Conservation (phyloP, 2,329 filamentous ascomycete genomes). For the Ascochyta koolunga region DNA sequence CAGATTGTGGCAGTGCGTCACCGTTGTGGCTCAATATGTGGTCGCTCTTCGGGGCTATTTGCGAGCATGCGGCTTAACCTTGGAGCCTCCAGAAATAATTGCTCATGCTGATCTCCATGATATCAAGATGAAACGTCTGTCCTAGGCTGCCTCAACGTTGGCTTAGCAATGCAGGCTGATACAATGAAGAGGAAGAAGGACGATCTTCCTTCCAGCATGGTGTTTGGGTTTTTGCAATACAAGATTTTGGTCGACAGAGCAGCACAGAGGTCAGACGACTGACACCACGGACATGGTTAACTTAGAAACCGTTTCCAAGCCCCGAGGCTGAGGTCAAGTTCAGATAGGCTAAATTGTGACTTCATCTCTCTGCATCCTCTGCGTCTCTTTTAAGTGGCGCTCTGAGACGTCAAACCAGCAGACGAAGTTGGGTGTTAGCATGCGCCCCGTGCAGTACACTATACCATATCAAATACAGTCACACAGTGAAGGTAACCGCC, state of each 20-base stretch:
- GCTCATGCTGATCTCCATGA: background rate
- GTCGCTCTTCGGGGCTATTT: background rate
- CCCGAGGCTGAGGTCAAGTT: background rate
- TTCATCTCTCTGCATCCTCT: background rate
- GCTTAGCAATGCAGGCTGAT: too few relatives aligned
- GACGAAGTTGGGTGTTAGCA: background rate
- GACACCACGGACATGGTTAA: background rate
- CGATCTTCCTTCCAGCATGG: too few relatives aligned
- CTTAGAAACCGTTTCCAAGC: background rate
- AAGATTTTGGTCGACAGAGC: too few relatives aligned
- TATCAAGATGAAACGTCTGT: too few relatives aligned
- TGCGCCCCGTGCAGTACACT: background rate
- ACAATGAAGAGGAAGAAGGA: too few relatives aligned
- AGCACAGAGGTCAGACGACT: too few relatives aligned
- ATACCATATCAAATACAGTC: background rate
- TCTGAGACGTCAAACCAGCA: background rate
- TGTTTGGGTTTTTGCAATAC: too few relatives aligned
- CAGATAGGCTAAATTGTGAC: background rate
- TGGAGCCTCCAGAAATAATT: background rate
- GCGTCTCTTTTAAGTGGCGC: background rate
- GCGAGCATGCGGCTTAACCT: too few relatives aligned
- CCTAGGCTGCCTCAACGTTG: too few relatives aligned
- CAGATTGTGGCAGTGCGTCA: slow-evolving; percentile 7
- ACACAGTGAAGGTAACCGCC: background rate
- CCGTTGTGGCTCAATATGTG: background rate